phyloP scores from a whole-genome alignment of 2,329 filamentous ascomycete species.

The Bipolaris sorokiniana region DNA sequence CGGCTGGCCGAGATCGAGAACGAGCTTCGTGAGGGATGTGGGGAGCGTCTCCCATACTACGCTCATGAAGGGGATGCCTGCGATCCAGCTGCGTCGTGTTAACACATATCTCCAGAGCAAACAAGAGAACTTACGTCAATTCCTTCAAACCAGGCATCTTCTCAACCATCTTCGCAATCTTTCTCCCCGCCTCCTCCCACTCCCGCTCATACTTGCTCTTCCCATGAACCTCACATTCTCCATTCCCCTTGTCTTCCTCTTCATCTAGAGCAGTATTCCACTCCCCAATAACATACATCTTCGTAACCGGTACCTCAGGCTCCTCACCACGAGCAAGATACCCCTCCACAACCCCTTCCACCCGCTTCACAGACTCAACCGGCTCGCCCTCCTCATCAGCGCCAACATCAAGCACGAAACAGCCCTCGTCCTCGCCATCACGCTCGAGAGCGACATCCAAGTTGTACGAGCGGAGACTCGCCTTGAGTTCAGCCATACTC shows the following conservation, averaged over 20 bases:
- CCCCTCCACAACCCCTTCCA: slow-evolving; percentile 13
- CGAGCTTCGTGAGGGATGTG: slow-evolving; percentile 32
- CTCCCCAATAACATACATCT: slow-evolving; percentile 37
- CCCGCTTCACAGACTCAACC: slow-evolving; percentile 19
- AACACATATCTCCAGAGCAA: background rate
- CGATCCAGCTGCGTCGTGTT: slow-evolving; percentile 34
- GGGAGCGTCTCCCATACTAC: slow-evolving; percentile 31
- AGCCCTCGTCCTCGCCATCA: slow-evolving; percentile 16
- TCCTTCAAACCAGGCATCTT: slow-evolving; percentile 33
- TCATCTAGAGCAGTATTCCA: slow-evolving; percentile 19
- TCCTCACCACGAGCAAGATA: slow-evolving; percentile 11
- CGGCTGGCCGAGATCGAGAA: slow-evolving; percentile 36
- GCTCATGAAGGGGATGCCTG: slow-evolving; percentile 34
- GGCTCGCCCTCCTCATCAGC: slow-evolving; percentile 11
- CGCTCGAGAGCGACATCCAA: slow-evolving; percentile 16
- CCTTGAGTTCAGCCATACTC: slow-evolving; percentile 24
- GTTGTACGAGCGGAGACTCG: slow-evolving; percentile 18
- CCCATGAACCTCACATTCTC: background rate
- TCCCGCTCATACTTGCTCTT: slow-evolving; percentile 11
- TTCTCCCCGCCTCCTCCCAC: slow-evolving; percentile 24
- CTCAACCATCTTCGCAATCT: slow-evolving; percentile 27
- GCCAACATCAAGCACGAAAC: slow-evolving; percentile 29
- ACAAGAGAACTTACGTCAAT: slow-evolving; percentile 31
- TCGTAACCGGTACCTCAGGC: slow-evolving; percentile 13
- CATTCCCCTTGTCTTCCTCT: background rate